Percentiles rank a stretch among this genome's conserved stretches.
phyloP scores from a whole-genome alignment of 257 asterid genomes.

The Marsdenia floribunda region DNA sequence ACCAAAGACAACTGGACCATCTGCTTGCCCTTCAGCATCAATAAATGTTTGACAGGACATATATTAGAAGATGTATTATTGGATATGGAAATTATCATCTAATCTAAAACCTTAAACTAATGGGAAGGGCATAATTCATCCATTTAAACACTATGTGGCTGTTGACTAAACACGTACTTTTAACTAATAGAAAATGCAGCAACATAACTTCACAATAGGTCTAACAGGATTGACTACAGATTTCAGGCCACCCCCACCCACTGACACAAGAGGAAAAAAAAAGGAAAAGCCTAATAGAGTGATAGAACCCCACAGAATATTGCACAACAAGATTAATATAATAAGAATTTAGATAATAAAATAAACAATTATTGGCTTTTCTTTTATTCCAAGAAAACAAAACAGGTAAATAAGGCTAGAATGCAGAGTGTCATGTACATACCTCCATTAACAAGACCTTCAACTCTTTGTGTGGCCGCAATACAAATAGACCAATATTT shows the following conservation, averaged over 20 bases:
- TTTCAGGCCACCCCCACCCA: too few species aligned
- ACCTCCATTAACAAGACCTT: conserved; percentile 96
- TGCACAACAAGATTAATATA: not conserved
- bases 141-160: not conserved
- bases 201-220: not conserved
- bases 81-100: not conserved
- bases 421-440: conserved; percentile 18
- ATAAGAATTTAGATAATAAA: not conserved
- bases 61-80: not conserved
- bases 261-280: not conserved
- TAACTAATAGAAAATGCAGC: not conserved
- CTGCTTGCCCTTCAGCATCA: not conserved
- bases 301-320: not conserved
- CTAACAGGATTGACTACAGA: not conserved
- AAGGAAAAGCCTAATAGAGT: not conserved
- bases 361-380: not conserved
- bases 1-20: not conserved
- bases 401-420: conserved; percentile 10
- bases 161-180: not conserved
- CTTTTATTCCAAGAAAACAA: not conserved
- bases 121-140: not conserved
- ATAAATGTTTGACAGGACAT: not conserved
- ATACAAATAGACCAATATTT: conserved; percentile 97
- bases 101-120: not conserved
- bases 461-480: conserved; percentile 94